Base-by-base conservation (phyloP, 1,284 basidiomycete species). In the Salmacisia buchloeana region DNA sequence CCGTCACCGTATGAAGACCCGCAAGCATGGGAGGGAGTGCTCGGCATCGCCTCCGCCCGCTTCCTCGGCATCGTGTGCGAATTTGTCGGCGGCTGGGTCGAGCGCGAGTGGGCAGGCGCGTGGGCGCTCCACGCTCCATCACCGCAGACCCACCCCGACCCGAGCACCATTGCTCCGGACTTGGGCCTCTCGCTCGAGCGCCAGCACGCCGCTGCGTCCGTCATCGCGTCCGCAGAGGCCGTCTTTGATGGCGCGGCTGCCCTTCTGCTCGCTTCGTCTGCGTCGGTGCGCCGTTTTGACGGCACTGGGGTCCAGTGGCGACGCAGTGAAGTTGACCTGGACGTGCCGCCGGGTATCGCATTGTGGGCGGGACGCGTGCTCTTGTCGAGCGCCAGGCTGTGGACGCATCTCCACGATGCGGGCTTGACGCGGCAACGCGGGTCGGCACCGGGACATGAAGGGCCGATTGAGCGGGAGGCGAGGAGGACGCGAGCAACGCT, bases 21-120 rank as follows among this genome's bases (percentile, higher is more conserved):
- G 13, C 15, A 18, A 3, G n/a, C 45, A 5, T 12, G 21, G 27
- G 29, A 33, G 3, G 21, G 34, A 31, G 21, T 31, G 18, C 49
- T 54, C 27, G 6, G 9, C 3, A 15, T 54, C 49, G 27, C 49
- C 29, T 33, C 29, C 29, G 49, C 49, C 3, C 49, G 49, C 2
- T 54, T 54, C 27, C 29, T 54, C 49, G 49, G 49, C 13, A n/a
- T 54, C 27, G 49, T 54, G 12, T 54, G 25, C 27, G 49, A 54
- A 54, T 54, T 54, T 29, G 49, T 54, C 3, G 31, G 49, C 49
- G 27, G 49, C 7, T 54, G 49, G 49, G 27, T 54, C 1, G 49
- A 54, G 49, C 2, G 49, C 18, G 49, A 54, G 21, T 54, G 49
- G 49, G 29, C 29, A 15, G 49, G 49, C 49, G 6, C 49, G 12